Evolutionary conservation across 805 yeast species (phyloP).

Genomic region (Ogataea haglerorum): DNA sequence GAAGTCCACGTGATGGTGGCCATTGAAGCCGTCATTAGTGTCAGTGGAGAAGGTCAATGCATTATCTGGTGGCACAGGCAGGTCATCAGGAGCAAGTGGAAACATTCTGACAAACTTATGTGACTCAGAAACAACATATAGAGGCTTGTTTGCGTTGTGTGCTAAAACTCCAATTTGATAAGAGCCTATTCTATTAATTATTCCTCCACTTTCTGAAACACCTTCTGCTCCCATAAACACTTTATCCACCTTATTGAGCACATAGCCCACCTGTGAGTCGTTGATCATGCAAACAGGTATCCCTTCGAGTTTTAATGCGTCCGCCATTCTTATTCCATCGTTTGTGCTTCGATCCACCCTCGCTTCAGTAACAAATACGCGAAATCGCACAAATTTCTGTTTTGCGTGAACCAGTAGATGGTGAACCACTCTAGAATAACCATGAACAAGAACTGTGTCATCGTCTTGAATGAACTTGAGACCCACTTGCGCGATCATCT

Average conservation of each 20-base stretch:
- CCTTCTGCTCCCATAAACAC: slow-evolving; percentile 98
- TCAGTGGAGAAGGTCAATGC: slow-evolving; percentile 44
- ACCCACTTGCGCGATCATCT: slow-evolving; percentile 84
- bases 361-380: slow-evolving; percentile 91
- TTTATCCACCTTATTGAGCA: slow-evolving; percentile 87
- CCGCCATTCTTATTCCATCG: slow-evolving; percentile 73
- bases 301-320: slow-evolving; percentile 59
- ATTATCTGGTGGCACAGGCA: slow-evolving; percentile 53
- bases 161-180: slow-evolving; percentile 94
- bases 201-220: slow-evolving; percentile 98
- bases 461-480: slow-evolving; percentile 88
- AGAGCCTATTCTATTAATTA: slow-evolving; percentile 91
- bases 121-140: slow-evolving; percentile 90
- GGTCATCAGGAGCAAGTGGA: slow-evolving; percentile 89
- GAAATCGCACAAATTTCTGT: slow-evolving; percentile 71
- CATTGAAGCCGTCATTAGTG: slow-evolving; percentile 30
- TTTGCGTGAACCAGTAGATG: slow-evolving; percentile 76
- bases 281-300: slow-evolving; percentile 87
- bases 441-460: slow-evolving; percentile 85
- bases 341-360: slow-evolving; percentile 78
- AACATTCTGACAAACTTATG: slow-evolving; percentile 96
- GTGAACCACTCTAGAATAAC: slow-evolving; percentile 85
- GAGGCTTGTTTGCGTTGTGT: slow-evolving; percentile 83
- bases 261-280: slow-evolving; percentile 91
- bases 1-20: slow-evolving; percentile 71